Base-by-base conservation (phyloP, 371 early-diverging fungal genomes). In the Mucor saturninus region DNA sequence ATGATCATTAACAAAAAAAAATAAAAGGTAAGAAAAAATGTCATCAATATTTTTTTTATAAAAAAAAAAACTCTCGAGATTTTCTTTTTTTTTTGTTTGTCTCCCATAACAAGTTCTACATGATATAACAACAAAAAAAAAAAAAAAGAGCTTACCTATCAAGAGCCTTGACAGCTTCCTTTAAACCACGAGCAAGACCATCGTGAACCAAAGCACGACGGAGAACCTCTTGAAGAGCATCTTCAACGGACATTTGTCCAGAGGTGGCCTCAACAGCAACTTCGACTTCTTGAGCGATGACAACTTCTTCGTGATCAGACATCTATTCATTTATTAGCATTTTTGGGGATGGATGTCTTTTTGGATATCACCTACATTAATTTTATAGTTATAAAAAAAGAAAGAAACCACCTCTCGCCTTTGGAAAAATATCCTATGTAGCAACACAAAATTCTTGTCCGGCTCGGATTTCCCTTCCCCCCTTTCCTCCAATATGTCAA, bases 121-220 rank as follows among this genome's bases (percentile, higher is more conserved):
- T 21, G 21, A 43, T 52, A 7, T 14, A 1, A 29, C n/a, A 42
- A 31, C 28, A 38, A 46, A 49, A n/a, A 8, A 14, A 45, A 31
- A 40, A n/a, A 45, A 1, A 55, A 1, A 14, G 30, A 50, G 14
- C 37, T 73, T 79, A 90, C 91, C 94, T 89, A 89, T 98, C 99
- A 63, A 98, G 88, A 73, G 97, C 96, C 93, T 97, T 97, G 80
- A 93, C 95, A 77, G 92, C 91, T 88, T 98, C 95, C 77, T 97
- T 88, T 80, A 97, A 86, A 85, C 99, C 99, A 79, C 99, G 95
- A 74, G 94, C 94, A 73, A 98, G 93, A 67, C 97, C 97, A 80
- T 95, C 96, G 91, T 95, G 90, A 79, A 92, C 87, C 64, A 97
- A 85, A 57, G 99, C 91, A 83, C 92, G 92, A 87, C 93, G 95